Conservation (phyloP, 768 basidiomycete genomes). For the Mycena galopus region DNA sequence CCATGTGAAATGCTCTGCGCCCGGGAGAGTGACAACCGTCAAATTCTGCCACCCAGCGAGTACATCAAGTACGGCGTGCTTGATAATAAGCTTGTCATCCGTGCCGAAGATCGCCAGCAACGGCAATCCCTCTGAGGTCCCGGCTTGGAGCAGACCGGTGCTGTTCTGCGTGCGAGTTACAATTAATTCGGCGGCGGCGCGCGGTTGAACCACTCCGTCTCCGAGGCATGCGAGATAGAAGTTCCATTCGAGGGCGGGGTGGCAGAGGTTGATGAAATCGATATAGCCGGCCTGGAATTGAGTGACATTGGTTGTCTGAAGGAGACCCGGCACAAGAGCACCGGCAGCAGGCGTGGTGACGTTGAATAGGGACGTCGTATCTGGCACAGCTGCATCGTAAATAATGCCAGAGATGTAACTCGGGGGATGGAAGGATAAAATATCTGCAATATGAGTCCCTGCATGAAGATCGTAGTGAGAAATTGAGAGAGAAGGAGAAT, state of each 20-base stretch:
- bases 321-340: background rate
- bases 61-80: background rate
- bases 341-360: background rate
- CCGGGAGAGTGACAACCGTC: background rate
- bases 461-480: background rate
- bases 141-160: background rate
- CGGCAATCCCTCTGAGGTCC: background rate
- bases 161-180: background rate
- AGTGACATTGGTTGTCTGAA: background rate
- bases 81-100: background rate
- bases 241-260: background rate
- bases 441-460: background rate
- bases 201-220: constrained; percentile 1
- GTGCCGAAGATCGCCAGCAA: background rate
- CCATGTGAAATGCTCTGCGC: background rate
- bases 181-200: background rate
- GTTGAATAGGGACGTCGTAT: background rate
- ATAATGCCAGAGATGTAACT: background rate
- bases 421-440: background rate
- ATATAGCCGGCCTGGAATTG: background rate
- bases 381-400: background rate
- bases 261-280: background rate
- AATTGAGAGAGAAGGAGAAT: background rate
- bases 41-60: background rate
- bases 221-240: background rate